Base-by-base conservation (phyloP, 139 green algal species). In the Volvox reticuliferus region DNA sequence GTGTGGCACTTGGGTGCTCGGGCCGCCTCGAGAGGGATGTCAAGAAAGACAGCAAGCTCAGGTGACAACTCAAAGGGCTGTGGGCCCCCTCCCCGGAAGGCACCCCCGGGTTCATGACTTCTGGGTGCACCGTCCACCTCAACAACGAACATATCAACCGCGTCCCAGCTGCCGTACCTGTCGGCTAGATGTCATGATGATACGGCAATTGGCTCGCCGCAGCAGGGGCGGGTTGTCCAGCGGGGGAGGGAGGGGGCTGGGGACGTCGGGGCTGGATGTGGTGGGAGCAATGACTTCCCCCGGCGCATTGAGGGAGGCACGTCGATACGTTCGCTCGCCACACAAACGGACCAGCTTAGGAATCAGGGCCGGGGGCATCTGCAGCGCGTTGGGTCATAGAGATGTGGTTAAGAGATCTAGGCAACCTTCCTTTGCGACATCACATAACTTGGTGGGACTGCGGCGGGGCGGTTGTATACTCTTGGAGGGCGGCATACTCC, bases 111-210 rank as follows among this genome's bases (percentile, higher is more conserved):
- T n/a, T n/a, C n/a, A n/a, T n/a, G n/a, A n/a, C n/a, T n/a, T n/a
- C n/a, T n/a, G n/a, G n/a, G n/a, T n/a, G n/a, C n/a, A n/a, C n/a
- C n/a, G n/a, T n/a, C n/a, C 9, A 55, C 9, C 44, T 55, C 44
- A 55, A 55, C 44, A 55, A 55, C 44, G 9, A 55, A 55, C 44
- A 55, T 9, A 55, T 28, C 65, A 73, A 28, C 62, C 12, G 24
- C 65, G 12, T 73, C 16, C 16, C 65, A 73, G 24, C 65, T 28
- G 65, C 65, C 81, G 61, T 1, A 90, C 86, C 71, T 90, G 86
- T 30, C 73, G 50, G 71, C 22, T 76, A 6, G 85, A 76, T 1
- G 85, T 89, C 85, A 89, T 78, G 61, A 94, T 83, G 89, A 94
- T 68, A 79, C 92, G 89, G 50, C 77, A 87, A 14, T 0, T 18